A percentile compares a stretch with the other conserved stretches of the same genome.
Evolutionary conservation across 192 early-diverging fungal species (phyloP).

Genomic region (Spizellomyces sp.): DNA sequence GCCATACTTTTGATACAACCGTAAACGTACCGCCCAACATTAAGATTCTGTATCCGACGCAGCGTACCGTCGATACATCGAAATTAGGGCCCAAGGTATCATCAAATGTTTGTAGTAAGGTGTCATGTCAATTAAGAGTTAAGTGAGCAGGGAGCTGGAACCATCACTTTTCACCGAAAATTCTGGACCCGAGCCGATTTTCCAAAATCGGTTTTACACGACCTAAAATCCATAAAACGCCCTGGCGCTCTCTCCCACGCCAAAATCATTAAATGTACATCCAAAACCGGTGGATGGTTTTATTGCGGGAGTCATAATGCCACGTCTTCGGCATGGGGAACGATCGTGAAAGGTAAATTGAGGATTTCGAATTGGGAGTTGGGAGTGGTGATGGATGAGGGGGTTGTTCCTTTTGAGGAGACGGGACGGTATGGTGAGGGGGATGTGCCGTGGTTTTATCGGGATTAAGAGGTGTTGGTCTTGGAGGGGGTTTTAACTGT

Average conservation of each 20-base stretch:
- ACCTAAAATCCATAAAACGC: conserved; percentile 19
- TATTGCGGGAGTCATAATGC: conserved; percentile 16
- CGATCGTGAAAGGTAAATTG: not conserved
- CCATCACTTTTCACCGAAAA: conserved; percentile 26
- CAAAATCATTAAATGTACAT: conserved; percentile 27
- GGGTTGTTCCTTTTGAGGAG: not conserved
- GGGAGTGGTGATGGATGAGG: not conserved
- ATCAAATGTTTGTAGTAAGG: not conserved
- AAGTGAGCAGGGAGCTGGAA: conserved; percentile 32
- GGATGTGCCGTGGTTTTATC: conserved; percentile 1
- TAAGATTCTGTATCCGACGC: conserved; percentile 32
- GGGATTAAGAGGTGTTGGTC: too few relatives aligned
- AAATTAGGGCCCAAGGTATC: conserved; percentile 21
- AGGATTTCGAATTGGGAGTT: not conserved
- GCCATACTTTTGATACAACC: not conserved
- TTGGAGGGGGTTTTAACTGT: too few relatives aligned
- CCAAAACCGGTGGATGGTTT: not conserved
- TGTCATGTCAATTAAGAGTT: not conserved
- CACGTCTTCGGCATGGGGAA: conserved; percentile 20
- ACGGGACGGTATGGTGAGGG: not conserved
- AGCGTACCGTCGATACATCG: conserved; percentile 24
- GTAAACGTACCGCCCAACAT: conserved; percentile 2
- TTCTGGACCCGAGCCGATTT: conserved; percentile 7
- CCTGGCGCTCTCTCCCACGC: conserved; percentile 30
- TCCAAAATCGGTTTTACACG: conserved; percentile 17